phyloP scores from a whole-genome alignment of 2,329 filamentous ascomycete genomes.

The Phialemoniopsis sp. region DNA sequence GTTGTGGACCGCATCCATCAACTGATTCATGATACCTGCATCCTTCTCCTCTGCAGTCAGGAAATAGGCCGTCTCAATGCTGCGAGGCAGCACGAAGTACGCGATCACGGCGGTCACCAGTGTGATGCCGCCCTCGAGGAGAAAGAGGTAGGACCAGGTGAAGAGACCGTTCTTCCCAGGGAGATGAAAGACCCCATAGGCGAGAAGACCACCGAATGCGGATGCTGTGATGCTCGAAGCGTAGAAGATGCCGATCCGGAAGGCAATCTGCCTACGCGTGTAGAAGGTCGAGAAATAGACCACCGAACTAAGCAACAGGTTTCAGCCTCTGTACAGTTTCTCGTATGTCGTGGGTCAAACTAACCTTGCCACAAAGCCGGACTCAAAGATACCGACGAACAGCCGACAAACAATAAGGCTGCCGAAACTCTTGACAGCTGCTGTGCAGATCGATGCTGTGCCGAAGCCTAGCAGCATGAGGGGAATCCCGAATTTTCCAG shows the following conservation, averaged over 20 bases:
- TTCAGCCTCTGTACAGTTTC: too few relatives aligned
- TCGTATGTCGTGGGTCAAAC: too few relatives aligned
- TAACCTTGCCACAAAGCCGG: too few relatives aligned
- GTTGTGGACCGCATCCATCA: conserved; percentile 1
- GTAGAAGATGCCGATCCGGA: too few relatives aligned
- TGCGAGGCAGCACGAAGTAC: conserved; percentile 9
- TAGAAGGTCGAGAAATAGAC: too few relatives aligned
- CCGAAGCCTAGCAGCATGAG: too few relatives aligned
- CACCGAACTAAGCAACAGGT: too few relatives aligned
- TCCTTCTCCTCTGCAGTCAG: conserved; percentile 12
- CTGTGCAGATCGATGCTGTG: too few relatives aligned
- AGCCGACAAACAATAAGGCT: conserved; percentile 53
- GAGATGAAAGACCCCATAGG: conserved; percentile 4
- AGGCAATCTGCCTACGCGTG: too few relatives aligned
- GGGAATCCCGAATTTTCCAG: too few relatives aligned
- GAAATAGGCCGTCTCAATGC: conserved; percentile 15
- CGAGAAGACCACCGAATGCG: conserved; percentile 7
- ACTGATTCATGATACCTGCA: too few relatives aligned
- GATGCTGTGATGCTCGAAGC: too few relatives aligned
- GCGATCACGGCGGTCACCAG: conserved; percentile 17
- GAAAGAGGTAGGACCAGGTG: conserved; percentile 39
- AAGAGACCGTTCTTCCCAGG: background rate
- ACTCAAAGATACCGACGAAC: conserved; percentile 54
- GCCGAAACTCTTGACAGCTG: conserved; percentile 48
- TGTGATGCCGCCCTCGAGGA: conserved; percentile 48